Conservation (phyloP, 306 rosid genomes). For the Lathyrus aphaca region DNA sequence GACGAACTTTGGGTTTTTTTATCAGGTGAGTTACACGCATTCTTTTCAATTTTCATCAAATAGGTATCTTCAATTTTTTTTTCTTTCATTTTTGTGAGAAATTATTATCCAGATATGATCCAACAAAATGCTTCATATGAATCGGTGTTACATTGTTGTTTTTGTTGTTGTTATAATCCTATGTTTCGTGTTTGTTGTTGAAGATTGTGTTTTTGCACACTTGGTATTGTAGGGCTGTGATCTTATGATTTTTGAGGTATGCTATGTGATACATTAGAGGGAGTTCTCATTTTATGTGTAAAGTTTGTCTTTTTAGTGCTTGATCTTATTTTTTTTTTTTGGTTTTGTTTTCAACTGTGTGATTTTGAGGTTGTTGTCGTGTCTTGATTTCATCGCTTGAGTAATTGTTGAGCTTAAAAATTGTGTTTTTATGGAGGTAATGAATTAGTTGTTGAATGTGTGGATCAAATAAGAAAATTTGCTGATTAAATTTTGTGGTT, state of each 20-base stretch:
- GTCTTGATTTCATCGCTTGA: constrained; percentile 34
- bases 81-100: neutral
- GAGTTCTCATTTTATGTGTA: constrained; percentile 9
- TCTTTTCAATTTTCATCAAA: constrained; percentile 22
- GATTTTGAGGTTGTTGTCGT: constrained; percentile 25
- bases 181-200: neutral
- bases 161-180: neutral
- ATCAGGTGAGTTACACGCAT: constrained; percentile 39
- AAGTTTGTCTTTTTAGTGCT: constrained; percentile 35
- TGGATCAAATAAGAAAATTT: constrained; percentile 24
- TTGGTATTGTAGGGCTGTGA: constrained; percentile 29
- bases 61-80: constrained; percentile 6
- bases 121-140: constrained; percentile 28
- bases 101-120: constrained; percentile 31
- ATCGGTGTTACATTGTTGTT: constrained; percentile 37
- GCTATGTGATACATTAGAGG: neutral
- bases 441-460: constrained; percentile 25
- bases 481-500: neutral
- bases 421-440: constrained; percentile 17
- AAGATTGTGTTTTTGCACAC: constrained; percentile 24
- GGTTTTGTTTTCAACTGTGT: neutral
- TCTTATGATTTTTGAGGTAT: constrained; percentile 21
- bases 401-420: constrained; percentile 3
- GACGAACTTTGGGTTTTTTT: constrained; percentile 25
- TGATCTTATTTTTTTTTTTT: neutral